These are phyloP conservation scores for Pythium monospermum DNA, from an alignment of 352 stramenopile genomes.

Conservation along the genomic window DNA sequence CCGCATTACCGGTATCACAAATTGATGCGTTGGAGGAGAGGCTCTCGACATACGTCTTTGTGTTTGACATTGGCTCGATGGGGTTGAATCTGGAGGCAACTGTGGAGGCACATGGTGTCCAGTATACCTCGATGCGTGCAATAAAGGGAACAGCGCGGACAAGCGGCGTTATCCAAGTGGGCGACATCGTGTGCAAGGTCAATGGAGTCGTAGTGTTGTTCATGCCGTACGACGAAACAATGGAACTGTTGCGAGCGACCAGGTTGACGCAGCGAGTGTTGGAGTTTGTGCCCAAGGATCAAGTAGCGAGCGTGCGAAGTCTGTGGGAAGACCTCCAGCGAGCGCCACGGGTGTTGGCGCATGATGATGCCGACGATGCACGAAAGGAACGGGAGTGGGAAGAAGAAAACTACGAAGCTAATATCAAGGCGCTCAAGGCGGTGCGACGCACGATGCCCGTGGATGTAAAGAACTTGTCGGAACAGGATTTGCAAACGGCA, in stretches of 20 bases:
- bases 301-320: slow-evolving; percentile 74
- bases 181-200: slow-evolving; percentile 86
- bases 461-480: slow-evolving; percentile 88
- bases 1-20: too few relatives aligned
- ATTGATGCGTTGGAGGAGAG: slow-evolving; percentile 71
- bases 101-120: slow-evolving; percentile 74
- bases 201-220: slow-evolving; percentile 78
- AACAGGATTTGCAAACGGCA: slow-evolving; percentile 70
- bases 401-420: slow-evolving; percentile 83
- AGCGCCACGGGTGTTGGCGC: slow-evolving; percentile 12
- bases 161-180: slow-evolving; percentile 75
- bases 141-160: slow-evolving; percentile 80
- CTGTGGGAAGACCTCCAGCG: slow-evolving; percentile 41
- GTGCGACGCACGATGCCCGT: slow-evolving; percentile 91
- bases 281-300: slow-evolving; percentile 83
- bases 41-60: slow-evolving; percentile 80
- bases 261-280: slow-evolving; percentile 64
- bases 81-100: slow-evolving; percentile 82
- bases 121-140: slow-evolving; percentile 73
- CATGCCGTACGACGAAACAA: slow-evolving; percentile 83
- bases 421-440: slow-evolving; percentile 84
- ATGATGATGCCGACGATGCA: slow-evolving; percentile 89
- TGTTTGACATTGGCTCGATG: slow-evolving; percentile 83
- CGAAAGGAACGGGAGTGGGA: slow-evolving; percentile 90
- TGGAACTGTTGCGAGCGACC: slow-evolving; percentile 68